Conservation (phyloP, 441 rosid species). For the Kokia cookei region DNA sequence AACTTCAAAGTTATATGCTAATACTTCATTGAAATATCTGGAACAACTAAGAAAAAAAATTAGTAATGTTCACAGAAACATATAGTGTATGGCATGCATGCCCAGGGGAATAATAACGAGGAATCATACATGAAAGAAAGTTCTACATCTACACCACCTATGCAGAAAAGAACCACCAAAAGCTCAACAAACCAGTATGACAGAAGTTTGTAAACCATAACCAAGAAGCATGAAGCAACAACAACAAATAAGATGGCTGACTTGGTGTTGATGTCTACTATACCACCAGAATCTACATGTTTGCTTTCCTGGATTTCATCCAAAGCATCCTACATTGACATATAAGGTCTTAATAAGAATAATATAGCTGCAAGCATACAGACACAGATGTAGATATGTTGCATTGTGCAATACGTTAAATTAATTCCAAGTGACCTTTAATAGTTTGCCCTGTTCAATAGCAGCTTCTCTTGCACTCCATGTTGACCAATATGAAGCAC, state of each 20-base stretch:
- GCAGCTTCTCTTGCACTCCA: constrained; percentile 91
- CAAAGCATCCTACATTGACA: constrained; percentile 59
- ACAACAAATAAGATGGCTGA: constrained; percentile 75
- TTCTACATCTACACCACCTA: constrained; percentile 91
- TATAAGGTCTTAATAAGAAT: constrained; percentile 13
- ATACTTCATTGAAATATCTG: background rate
- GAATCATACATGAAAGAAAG: constrained; percentile 3
- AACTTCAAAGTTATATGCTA: constrained; percentile 16
- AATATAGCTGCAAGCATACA: background rate
- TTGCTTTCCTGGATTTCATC: constrained; percentile 54
- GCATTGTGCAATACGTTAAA: constrained; percentile 10
- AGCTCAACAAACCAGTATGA: constrained; percentile 86
- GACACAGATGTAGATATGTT: background rate
- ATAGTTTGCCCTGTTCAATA: constrained; percentile 71
- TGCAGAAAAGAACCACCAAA: constrained; percentile 90
- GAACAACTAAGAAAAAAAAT: background rate
- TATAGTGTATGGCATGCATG: background rate
- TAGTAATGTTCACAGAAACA: background rate
- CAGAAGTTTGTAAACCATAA: constrained; percentile 84
- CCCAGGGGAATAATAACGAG: background rate
- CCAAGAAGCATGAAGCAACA: constrained; percentile 87
- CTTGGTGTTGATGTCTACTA: constrained; percentile 63
- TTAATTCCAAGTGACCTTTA: constrained; percentile 48
- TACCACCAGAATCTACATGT: constrained; percentile 43
- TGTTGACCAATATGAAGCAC: constrained; percentile 96